Evolutionary conservation across 345 rosid species (phyloP), one percentile per base, ranked within the genome.

Genomic region (Pelargonium nanum): DNA sequence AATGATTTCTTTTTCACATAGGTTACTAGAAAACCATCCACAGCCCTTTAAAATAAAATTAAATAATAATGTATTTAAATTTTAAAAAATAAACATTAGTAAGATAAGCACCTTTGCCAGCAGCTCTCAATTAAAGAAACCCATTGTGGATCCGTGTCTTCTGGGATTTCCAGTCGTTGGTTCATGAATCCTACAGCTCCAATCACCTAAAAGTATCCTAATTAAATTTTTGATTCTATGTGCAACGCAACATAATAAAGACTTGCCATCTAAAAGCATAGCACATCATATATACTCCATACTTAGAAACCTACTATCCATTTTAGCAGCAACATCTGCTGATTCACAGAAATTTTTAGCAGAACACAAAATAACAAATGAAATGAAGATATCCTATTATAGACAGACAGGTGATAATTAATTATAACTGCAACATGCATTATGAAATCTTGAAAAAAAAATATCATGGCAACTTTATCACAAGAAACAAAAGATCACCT

Each of bases 151-250:
- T 93, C 96, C 55, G 79, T 70, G 40, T 89, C 85, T 28, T 78
- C 77, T 51, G 99, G 97, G 56, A 87, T 84, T 64, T 93, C 99
- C 40, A 93, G 72, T 58, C 91, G 80, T 74, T 89, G 97, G 74
- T 89, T 77, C 96, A 93, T 93, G 83, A 84, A 93, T 60, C 99
- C 99, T 45, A 89, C 99, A 65, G 99, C 96, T 71, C 90, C 98
- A 54, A 92, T 84, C 77, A 92, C 88, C 98, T 92, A 82, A 73
- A 73, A 62, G 57, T 63, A 66, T 66, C 61, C 76, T 57, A 77
- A 66, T 66, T 62, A 71, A 55, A 53, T 21, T 24, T 57, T 58
- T 71, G 72, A 63, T 63, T 65, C 61, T 23, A 66, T 26, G 21
- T 30, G 65, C 30, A 25, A 40, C 22, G 56, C 24, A 7, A 44